phyloP scores from a whole-genome alignment of 1,284 basidiomycete species.

The Amylostereum areolatum region DNA sequence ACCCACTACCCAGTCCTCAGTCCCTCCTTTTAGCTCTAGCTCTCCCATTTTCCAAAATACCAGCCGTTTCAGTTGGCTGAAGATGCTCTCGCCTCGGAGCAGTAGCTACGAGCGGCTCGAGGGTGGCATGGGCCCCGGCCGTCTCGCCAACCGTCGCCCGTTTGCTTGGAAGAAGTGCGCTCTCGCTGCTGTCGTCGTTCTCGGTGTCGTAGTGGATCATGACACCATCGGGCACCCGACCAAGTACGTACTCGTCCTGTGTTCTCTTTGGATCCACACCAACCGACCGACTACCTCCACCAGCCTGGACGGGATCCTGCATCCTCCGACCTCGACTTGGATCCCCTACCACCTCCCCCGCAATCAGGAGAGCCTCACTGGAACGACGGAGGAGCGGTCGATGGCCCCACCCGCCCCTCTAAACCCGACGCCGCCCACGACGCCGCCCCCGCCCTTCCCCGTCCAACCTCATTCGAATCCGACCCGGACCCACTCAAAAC shows the following conservation, averaged over 20 bases:
- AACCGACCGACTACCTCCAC: neutral
- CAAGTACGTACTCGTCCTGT: slow-evolving; percentile 23
- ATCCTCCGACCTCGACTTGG: neutral
- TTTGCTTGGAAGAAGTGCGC: slow-evolving; percentile 66
- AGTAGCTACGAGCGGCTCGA: slow-evolving; percentile 61
- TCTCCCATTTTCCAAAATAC: neutral
- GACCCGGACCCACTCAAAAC: slow-evolving; percentile 64
- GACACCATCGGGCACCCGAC: slow-evolving; percentile 40
- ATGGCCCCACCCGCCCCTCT: slow-evolving; percentile 10
- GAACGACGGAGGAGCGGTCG: neutral
- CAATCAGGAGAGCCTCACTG: neutral
- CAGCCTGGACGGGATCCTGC: slow-evolving; percentile 10
- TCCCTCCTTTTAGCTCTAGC: neutral
- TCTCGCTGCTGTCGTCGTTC: slow-evolving; percentile 45
- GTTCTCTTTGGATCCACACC: neutral
- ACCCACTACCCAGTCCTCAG: neutral
- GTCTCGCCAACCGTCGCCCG: slow-evolving; percentile 21
- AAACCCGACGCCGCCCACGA: slow-evolving; percentile 18
- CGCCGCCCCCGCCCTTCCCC: slow-evolving; percentile 8
- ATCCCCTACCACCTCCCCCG: neutral
- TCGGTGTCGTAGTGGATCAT: slow-evolving; percentile 60
- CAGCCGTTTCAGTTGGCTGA: too few relatives aligned
- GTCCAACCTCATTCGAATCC: slow-evolving; percentile 49
- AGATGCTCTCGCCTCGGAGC: slow-evolving; percentile 38
- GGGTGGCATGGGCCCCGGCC: slow-evolving; percentile 47